Evolutionary conservation across 805 yeast species (phyloP), one percentile per base, ranked within the genome.

Genomic region (Hanseniaspora guilliermondii): DNA sequence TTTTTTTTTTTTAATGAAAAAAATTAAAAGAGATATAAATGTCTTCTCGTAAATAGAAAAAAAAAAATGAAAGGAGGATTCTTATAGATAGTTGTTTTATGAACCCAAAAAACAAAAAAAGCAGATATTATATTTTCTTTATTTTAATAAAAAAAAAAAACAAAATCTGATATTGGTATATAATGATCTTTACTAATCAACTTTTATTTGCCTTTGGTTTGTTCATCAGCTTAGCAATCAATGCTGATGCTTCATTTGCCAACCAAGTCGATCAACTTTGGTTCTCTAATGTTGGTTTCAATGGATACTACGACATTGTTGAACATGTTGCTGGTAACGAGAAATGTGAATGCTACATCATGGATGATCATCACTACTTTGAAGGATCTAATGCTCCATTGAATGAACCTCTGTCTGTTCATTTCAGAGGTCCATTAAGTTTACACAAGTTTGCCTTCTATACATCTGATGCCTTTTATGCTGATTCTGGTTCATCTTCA

Each of bases 371-470:
- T 16, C 33, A 41, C 17, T 63, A 64, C 62, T 67, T 67, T 47
- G 66, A 73, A 11, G 89, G 91, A 24, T 53, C 78, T 4, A 81
- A 81, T 63, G 71, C 87, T 16, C 93, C 93, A 1, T 61, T 83
- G 38, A 68, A 81, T 59, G 80, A 74, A 54, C 85, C 79, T 59
- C 70, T 84, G 12, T 79, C 87, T 1, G 88, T 84, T 11, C 93
- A 84, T 64, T 76, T 84, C 65, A 77, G 93, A 68, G 93, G 93
- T 35, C 93, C 93, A 3, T 66, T 84, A 57, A 66, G 70, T 9
- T 70, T 84, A 60, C 70, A 69, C 55, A 72, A 77, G 59, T 84
- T 83, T 63, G 89, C 79, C 5, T 80, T 70, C 60, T 84, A 80
- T 63, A 72, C 73, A n/a, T 60, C 80, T 16, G 70, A 70, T 3